phyloP scores from a whole-genome alignment of 352 stramenopile species.

The Pythium sukuiense region DNA sequence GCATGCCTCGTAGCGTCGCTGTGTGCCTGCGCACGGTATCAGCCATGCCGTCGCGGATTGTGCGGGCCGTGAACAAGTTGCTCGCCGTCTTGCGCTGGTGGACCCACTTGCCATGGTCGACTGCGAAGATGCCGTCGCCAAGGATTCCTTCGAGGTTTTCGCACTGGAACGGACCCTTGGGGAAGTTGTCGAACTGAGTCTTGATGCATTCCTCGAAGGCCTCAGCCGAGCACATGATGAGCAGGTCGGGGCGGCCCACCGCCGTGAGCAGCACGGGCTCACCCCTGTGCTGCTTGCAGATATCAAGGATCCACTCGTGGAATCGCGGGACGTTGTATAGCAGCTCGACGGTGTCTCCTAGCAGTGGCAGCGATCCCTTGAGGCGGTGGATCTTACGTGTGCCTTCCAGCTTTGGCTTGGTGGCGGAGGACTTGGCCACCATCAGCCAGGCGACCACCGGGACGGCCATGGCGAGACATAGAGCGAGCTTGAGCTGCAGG shows the following conservation, averaged over 20 bases:
- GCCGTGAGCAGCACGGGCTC: conserved; percentile 7
- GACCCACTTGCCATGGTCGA: conserved; percentile 43
- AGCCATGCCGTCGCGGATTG: conserved; percentile 50
- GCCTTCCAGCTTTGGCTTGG: background rate
- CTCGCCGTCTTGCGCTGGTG: conserved; percentile 56
- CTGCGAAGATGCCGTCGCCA: conserved; percentile 39
- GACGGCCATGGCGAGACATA: conserved; percentile 1
- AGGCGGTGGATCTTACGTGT: background rate
- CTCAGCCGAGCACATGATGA: conserved; percentile 8
- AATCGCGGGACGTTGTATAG: conserved; percentile 4
- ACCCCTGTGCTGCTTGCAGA: conserved; percentile 10
- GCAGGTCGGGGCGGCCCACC: conserved; percentile 9
- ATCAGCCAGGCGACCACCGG: conserved; percentile 9
- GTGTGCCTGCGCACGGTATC: conserved; percentile 34
- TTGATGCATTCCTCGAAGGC: conserved; percentile 30
- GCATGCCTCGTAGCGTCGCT: conserved; percentile 29
- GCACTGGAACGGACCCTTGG: conserved; percentile 35
- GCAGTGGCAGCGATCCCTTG: conserved; percentile 12
- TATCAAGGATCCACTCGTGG: conserved; percentile 20
- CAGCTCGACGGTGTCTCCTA: conserved; percentile 17
- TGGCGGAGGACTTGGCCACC: background rate
- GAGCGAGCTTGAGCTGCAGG: background rate
- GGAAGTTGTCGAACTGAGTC: conserved; percentile 38
- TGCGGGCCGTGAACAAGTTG: conserved; percentile 48
- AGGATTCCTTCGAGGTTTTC: conserved; percentile 35